Base-by-base conservation (phyloP, 208 protist genomes). In the Acanthamoeba healyi region DNA sequence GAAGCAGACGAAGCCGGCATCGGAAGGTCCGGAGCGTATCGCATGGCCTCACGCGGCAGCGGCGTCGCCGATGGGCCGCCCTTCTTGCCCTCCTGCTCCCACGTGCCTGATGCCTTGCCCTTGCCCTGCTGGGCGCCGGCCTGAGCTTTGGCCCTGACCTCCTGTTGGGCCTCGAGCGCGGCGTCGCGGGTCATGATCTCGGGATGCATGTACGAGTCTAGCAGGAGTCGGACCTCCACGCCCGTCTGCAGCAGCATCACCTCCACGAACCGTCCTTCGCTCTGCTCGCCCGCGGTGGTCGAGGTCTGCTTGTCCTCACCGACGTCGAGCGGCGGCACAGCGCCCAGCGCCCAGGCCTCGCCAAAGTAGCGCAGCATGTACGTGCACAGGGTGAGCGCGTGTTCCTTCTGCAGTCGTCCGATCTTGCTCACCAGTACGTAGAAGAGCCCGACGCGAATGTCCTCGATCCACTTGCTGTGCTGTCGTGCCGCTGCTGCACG, bases 141-240 rank as follows among this genome's bases (percentile, higher is more conserved):
- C 22, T 15, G 44, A 7, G 32, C 56, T 46, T 90, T 65, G 29
- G 44, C 36, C 82, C 34, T 90, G 44, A 46, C 46, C 77, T 87
- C 32, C 29, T 87, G 12, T 29, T 87, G 67, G 34, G 67, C 67
- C 56, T 63, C 56, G 26, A 63, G 56, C 7, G 56, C 56, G 24
- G 56, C 56, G 56, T 63, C 56, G 56, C 56, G 56, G 22, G 38
- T 87, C 40, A 87, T 61, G 14, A 87, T 87, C 49, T 87, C 77
- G 1, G 87, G 87, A 36, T 92, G 87, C 87, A 92, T 79, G 65
- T 92, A 77, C 19, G 56, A 77, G 49, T 92, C 65, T n/a, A 92
- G 49, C 51, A 92, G 40, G 4, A 92, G 56, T 10, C 87, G 38
- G 26, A 51, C n/a, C 61, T 92, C 87, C 6, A 92, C 65, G 34